Evolutionary conservation across 1,284 basidiomycete genomes (phyloP).

Genomic region (Singerocomus inundabilis): DNA sequence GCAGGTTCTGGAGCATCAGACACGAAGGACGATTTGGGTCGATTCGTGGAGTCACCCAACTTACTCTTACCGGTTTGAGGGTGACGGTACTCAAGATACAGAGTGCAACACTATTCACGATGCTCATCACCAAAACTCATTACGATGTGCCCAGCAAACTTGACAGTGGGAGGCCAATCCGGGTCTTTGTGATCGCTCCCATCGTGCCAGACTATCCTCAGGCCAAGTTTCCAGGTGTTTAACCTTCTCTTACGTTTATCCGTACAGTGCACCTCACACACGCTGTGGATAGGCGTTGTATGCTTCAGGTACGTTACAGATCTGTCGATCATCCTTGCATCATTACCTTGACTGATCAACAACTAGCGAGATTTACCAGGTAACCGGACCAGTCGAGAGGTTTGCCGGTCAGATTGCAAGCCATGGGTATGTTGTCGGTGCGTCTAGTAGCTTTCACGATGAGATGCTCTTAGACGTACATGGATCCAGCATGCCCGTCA

Average conservation of each 20-base stretch:
- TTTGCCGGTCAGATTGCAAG: slow-evolving; percentile 92
- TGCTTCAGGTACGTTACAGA: slow-evolving; percentile 61
- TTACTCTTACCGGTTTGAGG: no score
- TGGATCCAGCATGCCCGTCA: slow-evolving; percentile 66
- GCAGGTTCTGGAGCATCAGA: no score
- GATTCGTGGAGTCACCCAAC: no score
- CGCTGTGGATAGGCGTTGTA: slow-evolving; percentile 56
- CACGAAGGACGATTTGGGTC: no score
- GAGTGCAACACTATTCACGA: slow-evolving; percentile 27
- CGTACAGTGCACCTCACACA: slow-evolving; percentile 1
- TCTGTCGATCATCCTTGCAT: neutral
- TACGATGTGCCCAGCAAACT: slow-evolving; percentile 74
- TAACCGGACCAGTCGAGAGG: slow-evolving; percentile 83
- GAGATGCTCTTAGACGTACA: neutral
- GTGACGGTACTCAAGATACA: no score
- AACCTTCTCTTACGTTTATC: neutral
- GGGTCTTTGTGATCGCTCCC: slow-evolving; percentile 77
- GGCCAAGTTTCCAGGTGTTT: slow-evolving; percentile 75
- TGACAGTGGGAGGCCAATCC: slow-evolving; percentile 64
- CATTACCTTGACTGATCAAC: slow-evolving; percentile 2
- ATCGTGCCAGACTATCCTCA: slow-evolving; percentile 70
- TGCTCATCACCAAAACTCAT: slow-evolving; percentile 81
- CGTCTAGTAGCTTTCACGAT: slow-evolving; percentile 20
- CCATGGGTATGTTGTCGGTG: slow-evolving; percentile 79
- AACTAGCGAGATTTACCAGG: slow-evolving; percentile 79